phyloP scores from a whole-genome alignment of 2,329 filamentous ascomycete genomes.

The Paecilomyces formosus region DNA sequence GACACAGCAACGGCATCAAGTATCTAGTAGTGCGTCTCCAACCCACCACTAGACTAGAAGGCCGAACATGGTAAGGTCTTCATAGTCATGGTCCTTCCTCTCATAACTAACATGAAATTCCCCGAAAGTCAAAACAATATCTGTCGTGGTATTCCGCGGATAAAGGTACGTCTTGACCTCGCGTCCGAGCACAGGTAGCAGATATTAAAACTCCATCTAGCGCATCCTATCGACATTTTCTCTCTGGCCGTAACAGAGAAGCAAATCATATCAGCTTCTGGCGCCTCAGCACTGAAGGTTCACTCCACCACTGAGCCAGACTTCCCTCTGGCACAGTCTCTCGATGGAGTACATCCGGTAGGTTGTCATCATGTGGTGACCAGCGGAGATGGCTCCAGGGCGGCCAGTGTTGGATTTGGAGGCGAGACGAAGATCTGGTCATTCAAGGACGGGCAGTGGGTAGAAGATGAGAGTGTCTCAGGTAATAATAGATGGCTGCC shows the following conservation, averaged over 20 bases:
- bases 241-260: constrained; percentile 67
- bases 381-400: constrained; percentile 59
- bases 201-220: constrained; percentile 38
- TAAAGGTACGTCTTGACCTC: constrained; percentile 52
- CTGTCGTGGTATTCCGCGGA: constrained; percentile 87
- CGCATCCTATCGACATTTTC: constrained; percentile 79
- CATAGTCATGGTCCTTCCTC: constrained; percentile 4
- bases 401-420: constrained; percentile 80
- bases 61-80: constrained; percentile 15
- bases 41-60: neutral
- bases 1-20: neutral
- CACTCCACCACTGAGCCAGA: constrained; percentile 65
- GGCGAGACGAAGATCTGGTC: constrained; percentile 83
- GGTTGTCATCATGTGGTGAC: constrained; percentile 86
- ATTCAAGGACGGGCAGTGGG: constrained; percentile 50
- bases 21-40: neutral
- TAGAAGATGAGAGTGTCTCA: constrained; percentile 40
- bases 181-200: neutral
- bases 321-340: constrained; percentile 71
- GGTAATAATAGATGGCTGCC: constrained; percentile 23
- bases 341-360: constrained; percentile 72
- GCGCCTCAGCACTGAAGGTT: constrained; percentile 72
- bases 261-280: constrained; percentile 74
- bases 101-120: constrained; percentile 9
- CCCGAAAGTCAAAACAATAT: constrained; percentile 87